These are phyloP conservation scores for Botrytis byssoidea DNA, from an alignment of 2,329 filamentous ascomycete genomes.

Conservation along the genomic window DNA sequence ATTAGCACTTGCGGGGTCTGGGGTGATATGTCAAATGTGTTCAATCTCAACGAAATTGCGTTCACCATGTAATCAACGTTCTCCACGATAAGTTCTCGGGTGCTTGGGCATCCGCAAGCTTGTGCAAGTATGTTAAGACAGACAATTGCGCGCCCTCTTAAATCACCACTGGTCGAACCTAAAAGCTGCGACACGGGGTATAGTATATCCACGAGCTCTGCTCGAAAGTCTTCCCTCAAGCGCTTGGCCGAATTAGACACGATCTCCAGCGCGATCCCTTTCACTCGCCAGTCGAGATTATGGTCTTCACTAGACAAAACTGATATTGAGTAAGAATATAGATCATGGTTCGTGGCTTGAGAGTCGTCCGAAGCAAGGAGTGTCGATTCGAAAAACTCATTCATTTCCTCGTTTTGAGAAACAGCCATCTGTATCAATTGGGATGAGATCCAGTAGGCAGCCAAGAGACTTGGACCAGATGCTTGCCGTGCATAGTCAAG, in stretches of 20 bases:
- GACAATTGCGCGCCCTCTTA: slow-evolving; percentile 79
- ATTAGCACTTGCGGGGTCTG: slow-evolving; percentile 85
- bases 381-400: slow-evolving; percentile 64
- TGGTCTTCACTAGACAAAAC: slow-evolving; percentile 54
- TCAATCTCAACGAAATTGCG: slow-evolving; percentile 82
- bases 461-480: slow-evolving; percentile 58
- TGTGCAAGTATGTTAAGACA: slow-evolving; percentile 77
- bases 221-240: slow-evolving; percentile 66
- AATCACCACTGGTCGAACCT: slow-evolving; percentile 63
- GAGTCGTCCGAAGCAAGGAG: slow-evolving; percentile 42
- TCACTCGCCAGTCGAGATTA: slow-evolving; percentile 64
- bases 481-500: slow-evolving; percentile 61
- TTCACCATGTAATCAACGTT: slow-evolving; percentile 98
- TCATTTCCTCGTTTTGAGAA: slow-evolving; percentile 52
- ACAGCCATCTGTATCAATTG: slow-evolving; percentile 64
- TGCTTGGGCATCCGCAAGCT: slow-evolving; percentile 70
- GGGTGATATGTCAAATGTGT: slow-evolving; percentile 87
- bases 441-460: slow-evolving; percentile 78
- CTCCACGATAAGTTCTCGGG: slow-evolving; percentile 77
- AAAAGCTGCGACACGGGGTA: slow-evolving; percentile 91
- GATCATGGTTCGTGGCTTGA: slow-evolving; percentile 56
- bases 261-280: slow-evolving; percentile 78
- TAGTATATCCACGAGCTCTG: slow-evolving; percentile 84
- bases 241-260: slow-evolving; percentile 72
- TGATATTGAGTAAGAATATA: slow-evolving; percentile 62